Percentiles rank a stretch among this genome's conserved stretches.
Conservation (phyloP, 805 yeast genomes). For the Vanderwaltozyma yarrowii region DNA sequence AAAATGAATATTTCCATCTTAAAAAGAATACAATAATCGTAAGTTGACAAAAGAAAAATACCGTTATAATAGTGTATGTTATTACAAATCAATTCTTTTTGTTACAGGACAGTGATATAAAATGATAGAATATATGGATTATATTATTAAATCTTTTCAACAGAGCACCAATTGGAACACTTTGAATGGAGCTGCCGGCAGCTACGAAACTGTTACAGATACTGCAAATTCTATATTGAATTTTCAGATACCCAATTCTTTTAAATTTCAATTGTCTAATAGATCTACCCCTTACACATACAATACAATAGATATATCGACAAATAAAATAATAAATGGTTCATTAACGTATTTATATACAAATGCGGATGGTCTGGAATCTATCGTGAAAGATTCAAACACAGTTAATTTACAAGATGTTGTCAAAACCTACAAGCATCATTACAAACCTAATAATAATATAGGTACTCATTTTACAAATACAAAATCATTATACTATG, state of each 20-base stretch:
- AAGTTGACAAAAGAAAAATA: no score
- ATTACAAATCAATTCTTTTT: no score
- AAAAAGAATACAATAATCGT: no score
- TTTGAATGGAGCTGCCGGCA: constrained; percentile 36
- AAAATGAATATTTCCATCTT: background rate
- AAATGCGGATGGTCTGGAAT: constrained; percentile 40
- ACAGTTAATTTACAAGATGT: constrained; percentile 54
- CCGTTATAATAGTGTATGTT: no score
- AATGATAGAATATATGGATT: constrained; percentile 84
- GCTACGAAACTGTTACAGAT: constrained; percentile 66
- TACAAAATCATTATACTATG: constrained; percentile 51
- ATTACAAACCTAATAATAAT: constrained; percentile 36
- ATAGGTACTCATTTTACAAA: constrained; percentile 13
- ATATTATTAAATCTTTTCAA: constrained; percentile 63
- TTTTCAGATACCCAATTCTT: constrained; percentile 61
- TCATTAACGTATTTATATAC: constrained; percentile 75
- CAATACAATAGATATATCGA: constrained; percentile 57
- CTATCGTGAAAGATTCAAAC: constrained; percentile 39
- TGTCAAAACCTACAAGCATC: constrained; percentile 53
- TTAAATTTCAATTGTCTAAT: constrained; percentile 56
- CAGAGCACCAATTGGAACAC: constrained; percentile 66
- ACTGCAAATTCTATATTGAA: constrained; percentile 59
- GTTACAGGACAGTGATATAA: no score
- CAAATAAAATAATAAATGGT: constrained; percentile 55
- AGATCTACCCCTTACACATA: constrained; percentile 61